Conservation (phyloP, 495 filamentous ascomycete species). For the Penicillium egyptiacum region DNA sequence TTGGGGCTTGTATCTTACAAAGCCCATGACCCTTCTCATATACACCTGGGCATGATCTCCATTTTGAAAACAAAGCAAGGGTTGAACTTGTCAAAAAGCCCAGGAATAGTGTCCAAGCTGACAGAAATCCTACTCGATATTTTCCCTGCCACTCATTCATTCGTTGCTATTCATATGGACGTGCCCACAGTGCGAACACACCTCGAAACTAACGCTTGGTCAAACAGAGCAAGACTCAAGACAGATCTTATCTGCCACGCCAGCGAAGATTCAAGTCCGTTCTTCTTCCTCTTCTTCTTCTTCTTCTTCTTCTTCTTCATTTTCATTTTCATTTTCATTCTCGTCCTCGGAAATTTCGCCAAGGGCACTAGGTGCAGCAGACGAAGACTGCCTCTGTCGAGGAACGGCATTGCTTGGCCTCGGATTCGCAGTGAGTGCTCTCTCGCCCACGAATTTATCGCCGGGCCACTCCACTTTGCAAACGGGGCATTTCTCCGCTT, state of each 20-base stretch:
- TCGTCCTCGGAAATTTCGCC: neutral
- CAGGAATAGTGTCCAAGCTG: no score
- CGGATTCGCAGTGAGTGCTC: slow-evolving; percentile 52
- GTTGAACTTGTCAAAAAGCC: neutral
- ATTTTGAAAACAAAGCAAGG: neutral
- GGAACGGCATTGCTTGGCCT: slow-evolving; percentile 32
- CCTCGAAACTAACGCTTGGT: neutral
- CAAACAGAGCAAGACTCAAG: neutral
- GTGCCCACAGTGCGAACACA: no score
- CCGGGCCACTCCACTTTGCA: slow-evolving; percentile 75
- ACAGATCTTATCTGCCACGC: neutral
- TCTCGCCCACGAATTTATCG: slow-evolving; percentile 76
- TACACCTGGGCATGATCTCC: neutral
- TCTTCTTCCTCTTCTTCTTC: neutral
- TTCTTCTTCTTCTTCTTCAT: slow-evolving; percentile 11
- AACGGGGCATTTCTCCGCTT: slow-evolving; percentile 65
- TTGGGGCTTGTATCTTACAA: no score
- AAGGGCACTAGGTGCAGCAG: slow-evolving; percentile 14
- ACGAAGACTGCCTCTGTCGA: slow-evolving; percentile 11
- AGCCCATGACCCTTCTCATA: neutral
- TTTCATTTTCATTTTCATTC: neutral
- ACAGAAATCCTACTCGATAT: neutral
- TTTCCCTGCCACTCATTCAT: neutral
- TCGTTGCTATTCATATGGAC: neutral
- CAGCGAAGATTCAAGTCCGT: neutral